Evolutionary conservation across 345 rosid genomes (phyloP).

Genomic region (Murraya koenigii): DNA sequence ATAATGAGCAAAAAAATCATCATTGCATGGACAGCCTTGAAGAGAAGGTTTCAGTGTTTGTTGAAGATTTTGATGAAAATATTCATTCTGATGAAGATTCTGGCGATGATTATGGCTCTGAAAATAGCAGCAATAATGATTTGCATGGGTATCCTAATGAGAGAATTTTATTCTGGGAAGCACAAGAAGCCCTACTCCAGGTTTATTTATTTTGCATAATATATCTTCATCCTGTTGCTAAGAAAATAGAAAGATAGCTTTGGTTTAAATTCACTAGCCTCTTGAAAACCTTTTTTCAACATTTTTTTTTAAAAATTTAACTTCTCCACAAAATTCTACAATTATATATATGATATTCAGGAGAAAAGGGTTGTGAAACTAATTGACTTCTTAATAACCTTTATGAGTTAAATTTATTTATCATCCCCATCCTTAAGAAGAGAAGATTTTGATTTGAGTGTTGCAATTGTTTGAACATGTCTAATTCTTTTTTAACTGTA

Average conservation of each 20-base stretch:
- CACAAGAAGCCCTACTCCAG: slow-evolving; percentile 49
- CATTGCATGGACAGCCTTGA: slow-evolving; percentile 27
- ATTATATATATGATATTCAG: neutral
- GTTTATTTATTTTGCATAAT: slow-evolving; percentile 16
- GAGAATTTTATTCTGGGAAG: slow-evolving; percentile 36
- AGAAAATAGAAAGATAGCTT: neutral
- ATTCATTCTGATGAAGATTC: neutral
- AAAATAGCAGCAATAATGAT: neutral
- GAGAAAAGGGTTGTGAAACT: neutral
- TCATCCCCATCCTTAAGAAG: neutral
- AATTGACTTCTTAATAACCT: neutral
- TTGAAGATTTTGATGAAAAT: slow-evolving; percentile 13
- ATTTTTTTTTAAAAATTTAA: too few relatives aligned
- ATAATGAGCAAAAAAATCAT: neutral
- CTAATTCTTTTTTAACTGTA: neutral
- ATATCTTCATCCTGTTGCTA: neutral
- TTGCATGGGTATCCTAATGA: slow-evolving; percentile 1
- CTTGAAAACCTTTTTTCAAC: neutral
- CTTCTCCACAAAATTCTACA: too few relatives aligned
- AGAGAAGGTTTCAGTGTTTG: slow-evolving; percentile 27
- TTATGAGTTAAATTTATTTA: neutral
- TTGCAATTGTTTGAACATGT: neutral
- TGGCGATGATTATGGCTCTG: slow-evolving; percentile 6
- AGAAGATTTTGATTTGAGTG: neutral
- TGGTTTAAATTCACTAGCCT: neutral